A percentile compares a stretch with the other conserved stretches of the same genome.
phyloP scores from a whole-genome alignment of 2,329 filamentous ascomycete species.

The Aspergillus piperis region DNA sequence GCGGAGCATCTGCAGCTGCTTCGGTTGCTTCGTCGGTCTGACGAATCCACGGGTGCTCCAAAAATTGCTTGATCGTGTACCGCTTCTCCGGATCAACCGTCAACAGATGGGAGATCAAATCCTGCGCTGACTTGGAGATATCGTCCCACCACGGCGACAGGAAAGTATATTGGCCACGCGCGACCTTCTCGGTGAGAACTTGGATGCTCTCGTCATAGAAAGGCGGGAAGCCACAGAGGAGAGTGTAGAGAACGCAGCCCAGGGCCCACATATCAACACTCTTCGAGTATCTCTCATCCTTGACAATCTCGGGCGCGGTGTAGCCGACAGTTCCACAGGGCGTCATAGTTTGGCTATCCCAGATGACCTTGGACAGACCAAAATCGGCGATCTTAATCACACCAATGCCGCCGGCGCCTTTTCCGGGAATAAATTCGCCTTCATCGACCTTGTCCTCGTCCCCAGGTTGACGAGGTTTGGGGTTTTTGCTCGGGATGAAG shows the following conservation, averaged over 20 bases:
- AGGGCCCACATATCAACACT: conserved; percentile 99
- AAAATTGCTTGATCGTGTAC: conserved; percentile 89
- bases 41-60: conserved; percentile 91
- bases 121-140: conserved; percentile 91
- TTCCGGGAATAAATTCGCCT: conserved; percentile 81
- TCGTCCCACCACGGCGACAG: conserved; percentile 99
- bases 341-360: conserved; percentile 98
- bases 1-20: conserved; percentile 68
- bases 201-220: conserved; percentile 99
- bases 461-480: conserved; percentile 78
- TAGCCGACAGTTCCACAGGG: conserved; percentile 99
- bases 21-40: conserved; percentile 68
- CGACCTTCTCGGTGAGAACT: conserved; percentile 95
- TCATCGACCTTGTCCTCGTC: conserved; percentile 98
- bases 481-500: conserved; percentile 75
- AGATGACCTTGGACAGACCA: conserved; percentile 94
- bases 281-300: conserved; percentile 98
- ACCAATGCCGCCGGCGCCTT: conserved; percentile 87
- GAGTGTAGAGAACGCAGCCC: conserved; percentile 92
- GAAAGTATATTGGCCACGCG: conserved; percentile 94
- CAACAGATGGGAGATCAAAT: conserved; percentile 88
- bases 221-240: conserved; percentile 95
- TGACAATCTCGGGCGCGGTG: conserved; percentile 97
- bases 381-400: conserved; percentile 98
- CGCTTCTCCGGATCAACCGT: conserved; percentile 94